Base-by-base conservation (phyloP, 176 grass and related monocot species). In the Thinopyrum elongatum region DNA sequence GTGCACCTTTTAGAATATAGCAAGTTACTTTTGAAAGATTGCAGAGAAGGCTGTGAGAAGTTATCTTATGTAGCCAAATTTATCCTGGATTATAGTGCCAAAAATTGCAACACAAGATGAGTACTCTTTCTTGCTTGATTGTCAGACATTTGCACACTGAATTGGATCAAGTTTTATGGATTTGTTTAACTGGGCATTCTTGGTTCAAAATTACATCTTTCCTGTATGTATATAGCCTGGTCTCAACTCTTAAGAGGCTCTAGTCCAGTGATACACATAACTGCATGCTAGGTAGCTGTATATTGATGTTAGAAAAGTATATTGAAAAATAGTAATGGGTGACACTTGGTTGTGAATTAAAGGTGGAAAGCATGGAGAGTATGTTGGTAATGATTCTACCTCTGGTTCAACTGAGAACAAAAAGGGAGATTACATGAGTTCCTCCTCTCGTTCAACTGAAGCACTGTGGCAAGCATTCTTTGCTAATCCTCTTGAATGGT, bases 401-500 rank as follows among this genome's bases (percentile, higher is more conserved):
- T 82, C 57, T 73, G 82, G 49, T 77, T 79, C 76, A 65, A 65
- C 66, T n/a, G 82, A 86, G 27, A 76, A 64, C 76, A 83, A 74
- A 74, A 91, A 73, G 74, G 72, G 79, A 60, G 84, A 62, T 78
- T 75, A 82, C 47, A 35, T 44, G 47, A 35, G 82, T 77, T 87
- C 75, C 55, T 88, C 85, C 60, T 83, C 91, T 70, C 86, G 58
- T 85, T 88, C 92, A 82, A 84, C 74, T 81, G 92, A 94, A 92
- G 76, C 92, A 85, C 77, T 95, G 23, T 99, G 97, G 97, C 94
- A 96, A 86, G 97, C 97, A 3, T 99, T 96, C 85, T 99, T 99
- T 69, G 87, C 92, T 74, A 99, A 94, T 77, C 97, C 97, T 39
- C 46, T 94, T 73, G 97, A 94, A 10, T 99, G 97, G 97, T 99